Conservation (phyloP, 2,329 filamentous ascomycete genomes). For the Uncinocarpus reesii region DNA sequence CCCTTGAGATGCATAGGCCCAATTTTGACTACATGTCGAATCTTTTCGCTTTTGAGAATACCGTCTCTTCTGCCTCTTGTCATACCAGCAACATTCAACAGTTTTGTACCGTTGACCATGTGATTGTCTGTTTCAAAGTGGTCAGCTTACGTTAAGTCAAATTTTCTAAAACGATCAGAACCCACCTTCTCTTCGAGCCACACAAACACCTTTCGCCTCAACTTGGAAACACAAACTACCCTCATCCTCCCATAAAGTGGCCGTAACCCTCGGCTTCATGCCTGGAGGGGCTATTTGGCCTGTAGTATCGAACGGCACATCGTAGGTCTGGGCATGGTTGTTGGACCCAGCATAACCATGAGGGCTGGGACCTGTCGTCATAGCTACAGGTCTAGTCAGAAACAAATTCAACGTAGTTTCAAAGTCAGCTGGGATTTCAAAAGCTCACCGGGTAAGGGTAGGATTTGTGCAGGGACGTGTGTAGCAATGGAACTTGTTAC, state of each 20-base stretch:
- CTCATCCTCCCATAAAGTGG: constrained; percentile 96
- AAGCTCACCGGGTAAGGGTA: constrained; percentile 49
- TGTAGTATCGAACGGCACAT: constrained; percentile 61
- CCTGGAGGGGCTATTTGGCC: constrained; percentile 85
- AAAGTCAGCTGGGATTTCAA: background rate
- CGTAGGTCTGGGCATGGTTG: constrained; percentile 42
- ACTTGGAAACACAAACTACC: constrained; percentile 97
- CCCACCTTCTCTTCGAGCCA: constrained; percentile 81
- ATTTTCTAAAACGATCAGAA: background rate
- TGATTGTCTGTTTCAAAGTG: constrained; percentile 61
- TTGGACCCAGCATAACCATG: constrained; percentile 33
- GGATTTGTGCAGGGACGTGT: constrained; percentile 57
- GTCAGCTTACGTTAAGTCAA: background rate
- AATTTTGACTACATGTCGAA: constrained; percentile 95
- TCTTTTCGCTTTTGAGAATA: constrained; percentile 95
- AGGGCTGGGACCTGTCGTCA: constrained; percentile 22
- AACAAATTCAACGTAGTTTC: background rate
- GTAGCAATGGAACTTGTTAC: constrained; percentile 60
- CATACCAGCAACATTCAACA: constrained; percentile 96
- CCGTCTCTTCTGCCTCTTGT: constrained; percentile 89
- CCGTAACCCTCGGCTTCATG: constrained; percentile 93
- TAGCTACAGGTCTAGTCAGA: constrained; percentile 6
- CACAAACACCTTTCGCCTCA: constrained; percentile 90
- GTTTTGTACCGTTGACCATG: constrained; percentile 98
- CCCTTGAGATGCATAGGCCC: constrained; percentile 98